Evolutionary conservation across 257 asterid species (phyloP).

Genomic region (Solanum tacnaense): DNA sequence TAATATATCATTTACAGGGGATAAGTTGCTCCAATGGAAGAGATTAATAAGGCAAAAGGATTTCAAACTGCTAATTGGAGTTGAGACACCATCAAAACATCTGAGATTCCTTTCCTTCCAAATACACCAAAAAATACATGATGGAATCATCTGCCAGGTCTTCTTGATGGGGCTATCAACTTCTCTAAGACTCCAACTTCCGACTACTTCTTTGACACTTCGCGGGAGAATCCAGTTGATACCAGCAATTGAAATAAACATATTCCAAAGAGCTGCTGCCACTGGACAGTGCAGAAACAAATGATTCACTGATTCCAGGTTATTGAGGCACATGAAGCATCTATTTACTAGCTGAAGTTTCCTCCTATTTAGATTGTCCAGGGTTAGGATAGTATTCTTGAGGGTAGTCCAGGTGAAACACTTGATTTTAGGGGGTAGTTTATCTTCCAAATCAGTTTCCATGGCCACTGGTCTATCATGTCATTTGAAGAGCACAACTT

Average conservation of each 20-base stretch:
- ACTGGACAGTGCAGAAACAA: background rate
- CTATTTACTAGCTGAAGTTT: background rate
- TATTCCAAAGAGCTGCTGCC: background rate
- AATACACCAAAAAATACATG: background rate
- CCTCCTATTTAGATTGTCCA: background rate
- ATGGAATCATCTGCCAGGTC: background rate
- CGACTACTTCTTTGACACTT: background rate
- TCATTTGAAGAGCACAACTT: background rate
- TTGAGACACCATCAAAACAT: background rate
- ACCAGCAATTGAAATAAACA: background rate
- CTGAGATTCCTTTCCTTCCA: background rate
- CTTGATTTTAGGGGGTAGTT: background rate
- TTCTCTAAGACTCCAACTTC: background rate
- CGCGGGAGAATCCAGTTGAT: background rate
- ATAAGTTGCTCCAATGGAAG: background rate
- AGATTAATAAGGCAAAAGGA: background rate
- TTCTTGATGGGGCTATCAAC: background rate
- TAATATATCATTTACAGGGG: background rate
- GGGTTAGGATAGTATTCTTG: background rate
- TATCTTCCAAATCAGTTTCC: background rate
- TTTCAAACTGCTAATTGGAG: background rate
- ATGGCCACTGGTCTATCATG: background rate
- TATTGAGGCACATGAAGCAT: background rate
- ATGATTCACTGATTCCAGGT: background rate
- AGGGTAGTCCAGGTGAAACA: background rate